Evolutionary conservation across 2,329 filamentous ascomycete genomes (phyloP).

Genomic region (Trichoderma sp.): DNA sequence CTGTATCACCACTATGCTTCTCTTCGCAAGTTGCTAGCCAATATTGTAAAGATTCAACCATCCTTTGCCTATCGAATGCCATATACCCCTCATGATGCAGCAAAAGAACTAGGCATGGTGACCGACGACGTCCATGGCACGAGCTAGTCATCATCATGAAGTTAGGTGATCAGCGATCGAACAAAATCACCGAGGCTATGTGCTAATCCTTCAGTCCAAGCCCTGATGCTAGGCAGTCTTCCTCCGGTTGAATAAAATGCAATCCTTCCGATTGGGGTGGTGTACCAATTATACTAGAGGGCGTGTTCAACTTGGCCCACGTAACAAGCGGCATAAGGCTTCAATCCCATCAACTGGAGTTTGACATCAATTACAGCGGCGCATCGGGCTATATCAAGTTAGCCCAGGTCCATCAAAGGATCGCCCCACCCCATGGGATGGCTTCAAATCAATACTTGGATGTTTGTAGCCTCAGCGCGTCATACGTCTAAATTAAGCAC

Average conservation of each 20-base stretch:
- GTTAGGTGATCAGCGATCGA: not conserved
- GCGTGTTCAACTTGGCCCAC: not conserved
- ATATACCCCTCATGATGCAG: not conserved
- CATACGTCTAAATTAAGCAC: not conserved
- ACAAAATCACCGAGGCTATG: not conserved
- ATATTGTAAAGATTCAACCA: not conserved
- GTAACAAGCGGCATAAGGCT: not conserved
- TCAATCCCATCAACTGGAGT: not conserved
- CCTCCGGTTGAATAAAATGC: not conserved
- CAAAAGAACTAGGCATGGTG: not conserved
- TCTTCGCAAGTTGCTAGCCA: not conserved
- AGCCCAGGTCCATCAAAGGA: not conserved
- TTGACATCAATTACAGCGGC: not conserved
- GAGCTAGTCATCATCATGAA: not conserved
- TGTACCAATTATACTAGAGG: not conserved
- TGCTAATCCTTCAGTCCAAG: not conserved
- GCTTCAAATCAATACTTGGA: not conserved
- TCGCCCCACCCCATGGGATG: not conserved
- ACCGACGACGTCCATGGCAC: not conserved
- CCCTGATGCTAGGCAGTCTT: not conserved
- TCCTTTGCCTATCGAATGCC: not conserved
- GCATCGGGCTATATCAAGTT: not conserved
- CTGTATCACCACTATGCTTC: not conserved
- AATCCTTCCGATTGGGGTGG: not conserved
- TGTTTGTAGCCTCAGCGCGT: not conserved